Base-by-base conservation (phyloP, 495 filamentous ascomycete species). In the Hyaloscypha hepaticicola region DNA sequence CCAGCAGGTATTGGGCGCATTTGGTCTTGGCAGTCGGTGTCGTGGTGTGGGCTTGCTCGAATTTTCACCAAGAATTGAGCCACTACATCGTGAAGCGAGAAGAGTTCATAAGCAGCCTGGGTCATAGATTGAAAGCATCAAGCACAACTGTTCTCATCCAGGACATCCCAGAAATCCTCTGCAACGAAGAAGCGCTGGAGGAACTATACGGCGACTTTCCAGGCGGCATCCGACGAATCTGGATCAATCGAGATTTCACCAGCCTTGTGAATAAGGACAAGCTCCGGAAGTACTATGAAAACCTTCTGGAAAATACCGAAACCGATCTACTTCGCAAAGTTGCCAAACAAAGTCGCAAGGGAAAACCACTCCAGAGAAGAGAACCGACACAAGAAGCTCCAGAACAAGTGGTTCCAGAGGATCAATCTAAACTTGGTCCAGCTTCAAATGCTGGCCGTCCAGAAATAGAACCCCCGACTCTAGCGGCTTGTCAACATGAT, bases 1-100 rank as follows among this genome's bases (percentile, higher is more conserved):
- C 80, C 4, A 62, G 77, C 53, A 83, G 88, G 8, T 88, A 90
- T 67, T 92, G 89, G 89, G 89, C 85, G 9, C 90, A 93, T 76
- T 73, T 89, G 12, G 64, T 89, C 3, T 78, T 93, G 64, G 90
- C 89, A 16, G 64, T 91, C 11, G 74, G 80, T 29, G 81, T 87
- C 22, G 73, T 91, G 33, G 48, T 82, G 48, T 89, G 87, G 65
- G 83, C 88, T 31, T 89, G 88, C 69, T 88, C 83, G 62, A 80
- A 90, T 31, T 87, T 91, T 68, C 90, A 88, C 58, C 79, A 85
- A 62, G 90, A 92, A 69, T 55, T 63, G 60, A 56, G 26, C 50
- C 60, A 63, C 52, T 63, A 63, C 33, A 63, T 63, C 50, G 22
- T 14, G 28, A 63, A 63, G 33, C 16, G 60, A 45, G 51, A 41